Conservation (phyloP, 768 basidiomycete species). For the Termitomyces sp. region DNA sequence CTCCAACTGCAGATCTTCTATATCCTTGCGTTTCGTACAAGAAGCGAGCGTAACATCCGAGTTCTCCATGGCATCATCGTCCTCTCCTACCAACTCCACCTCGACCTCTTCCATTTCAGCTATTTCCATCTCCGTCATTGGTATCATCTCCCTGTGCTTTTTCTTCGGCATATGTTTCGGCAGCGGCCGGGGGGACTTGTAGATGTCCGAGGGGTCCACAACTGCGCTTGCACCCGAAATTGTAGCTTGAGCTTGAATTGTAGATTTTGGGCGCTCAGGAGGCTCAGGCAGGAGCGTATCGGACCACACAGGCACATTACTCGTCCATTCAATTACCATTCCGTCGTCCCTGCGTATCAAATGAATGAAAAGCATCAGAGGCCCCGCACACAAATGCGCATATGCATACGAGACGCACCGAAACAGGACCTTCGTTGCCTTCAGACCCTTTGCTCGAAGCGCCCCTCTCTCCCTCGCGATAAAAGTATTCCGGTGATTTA, state of each 20-base stretch:
- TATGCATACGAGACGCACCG: conserved; percentile 8
- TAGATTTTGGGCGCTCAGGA: not conserved
- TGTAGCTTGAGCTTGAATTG: not conserved
- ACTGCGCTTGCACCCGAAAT: too few species aligned
- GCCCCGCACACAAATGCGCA: too few species aligned
- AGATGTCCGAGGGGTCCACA: not conserved
- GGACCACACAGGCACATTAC: conserved; percentile 26
- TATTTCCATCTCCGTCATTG: not conserved
- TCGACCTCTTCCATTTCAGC: not conserved
- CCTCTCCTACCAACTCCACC: too few species aligned
- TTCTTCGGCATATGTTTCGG: not conserved
- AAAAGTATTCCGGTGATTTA: conserved; percentile 16
- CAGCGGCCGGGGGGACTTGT: not conserved
- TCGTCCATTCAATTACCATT: conserved; percentile 30
- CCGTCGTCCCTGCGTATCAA: conserved; percentile 23
- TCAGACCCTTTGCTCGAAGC: conserved; percentile 17
- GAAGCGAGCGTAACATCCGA: too few species aligned
- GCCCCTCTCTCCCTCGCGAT: conserved; percentile 15
- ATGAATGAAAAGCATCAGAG: not conserved
- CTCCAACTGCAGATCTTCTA: too few species aligned
- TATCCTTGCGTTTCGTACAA: too few species aligned
- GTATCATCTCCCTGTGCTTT: not conserved
- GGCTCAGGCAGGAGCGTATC: conserved; percentile 18
- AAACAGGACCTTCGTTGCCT: conserved; percentile 17
- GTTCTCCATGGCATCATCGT: too few species aligned